Base-by-base conservation (phyloP, 2,329 filamentous ascomycete genomes). In the Colletotrichum sp. region DNA sequence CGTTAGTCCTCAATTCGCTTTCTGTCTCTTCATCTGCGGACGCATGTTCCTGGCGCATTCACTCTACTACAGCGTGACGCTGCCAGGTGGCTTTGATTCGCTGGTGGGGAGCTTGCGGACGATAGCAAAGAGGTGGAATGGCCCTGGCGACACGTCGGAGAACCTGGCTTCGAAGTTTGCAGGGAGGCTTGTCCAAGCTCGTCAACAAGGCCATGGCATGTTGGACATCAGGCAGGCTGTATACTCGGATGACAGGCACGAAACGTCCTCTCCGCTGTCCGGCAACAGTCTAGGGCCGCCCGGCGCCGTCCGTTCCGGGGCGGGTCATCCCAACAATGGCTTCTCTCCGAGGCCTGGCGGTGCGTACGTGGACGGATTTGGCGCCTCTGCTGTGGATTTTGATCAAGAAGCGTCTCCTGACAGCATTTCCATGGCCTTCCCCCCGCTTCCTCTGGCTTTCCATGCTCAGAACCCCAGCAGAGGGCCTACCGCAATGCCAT, bases 81-180 rank as follows among this genome's bases (percentile, higher is more conserved):
- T 86, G 3, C 75, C 82, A 1, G 66, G 71, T 0, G 82, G 82
- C 5, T 82, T 87, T 21, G 81, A 84, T 16, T 82, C 80, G 0
- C 70, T 87, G 2, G 79, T 85, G 4, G 72, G 77, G 4, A 83
- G 83, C 21, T 79, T 87, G 0, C 74, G 79, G 6, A 83, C 85
- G 24, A 85, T 87, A 8, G 83, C 85, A 0, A 77, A 79, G 7
- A 80, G 85, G n/a, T 86, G 84, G 84, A 82, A 82, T 63, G 84
- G 84, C 7, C 76, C 78, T 16, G 78, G 79, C 34, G 76, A 75
- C n/a, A 24, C 60, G 15, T 60, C 67, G 5, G 78, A 80, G 30
- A 85, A 84, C 70, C 76, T 86, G 9, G 84, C 85, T 1, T 82
- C 82, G 9, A 84, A 84, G 62, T 84, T 86, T 69, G 83, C 84